A percentile compares a stretch with the other conserved stretches of the same genome.
These are phyloP conservation scores for Exophiala spinifera DNA, from an alignment of 2,329 filamentous ascomycete genomes.

Conservation along the genomic window DNA sequence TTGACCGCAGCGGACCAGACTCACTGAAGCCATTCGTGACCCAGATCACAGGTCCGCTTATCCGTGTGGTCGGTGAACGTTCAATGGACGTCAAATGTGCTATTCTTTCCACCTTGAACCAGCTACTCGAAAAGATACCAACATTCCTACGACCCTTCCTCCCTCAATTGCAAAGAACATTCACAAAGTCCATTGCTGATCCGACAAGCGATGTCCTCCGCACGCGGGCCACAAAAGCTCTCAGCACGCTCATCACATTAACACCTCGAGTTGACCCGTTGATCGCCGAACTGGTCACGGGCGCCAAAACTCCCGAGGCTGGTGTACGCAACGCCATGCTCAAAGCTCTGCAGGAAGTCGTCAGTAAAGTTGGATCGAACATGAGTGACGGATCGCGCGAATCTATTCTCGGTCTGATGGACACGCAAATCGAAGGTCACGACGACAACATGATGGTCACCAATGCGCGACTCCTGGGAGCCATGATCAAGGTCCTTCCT, in stretches of 20 bases:
- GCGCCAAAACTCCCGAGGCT: conserved; percentile 81
- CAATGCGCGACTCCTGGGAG: conserved; percentile 84
- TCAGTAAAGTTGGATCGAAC: conserved; percentile 88
- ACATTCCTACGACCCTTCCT: conserved; percentile 93
- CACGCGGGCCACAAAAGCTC: conserved; percentile 82
- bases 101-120: conserved; percentile 90
- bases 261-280: conserved; percentile 94
- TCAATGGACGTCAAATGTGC: conserved; percentile 92
- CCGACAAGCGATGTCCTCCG: conserved; percentile 85
- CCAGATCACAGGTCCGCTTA: conserved; percentile 94
- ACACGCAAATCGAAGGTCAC: conserved; percentile 72
- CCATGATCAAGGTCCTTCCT: conserved; percentile 81
- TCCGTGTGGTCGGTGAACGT: conserved; percentile 94
- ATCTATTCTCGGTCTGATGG: conserved; percentile 84
- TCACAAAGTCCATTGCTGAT: conserved; percentile 93
- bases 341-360: conserved; percentile 91
- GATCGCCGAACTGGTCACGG: conserved; percentile 89
- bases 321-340: conserved; percentile 95
- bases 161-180: conserved; percentile 92
- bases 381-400: conserved; percentile 89
- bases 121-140: conserved; percentile 93
- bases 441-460: conserved; percentile 78
- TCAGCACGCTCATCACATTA: conserved; percentile 92
- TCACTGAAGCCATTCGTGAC: conserved; percentile 93
- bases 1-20: conserved; percentile 84